Percentiles rank a stretch among this genome's conserved stretches.
Evolutionary conservation across 2,329 filamentous ascomycete species (phyloP).

Genomic region (Penicillium glabrum): DNA sequence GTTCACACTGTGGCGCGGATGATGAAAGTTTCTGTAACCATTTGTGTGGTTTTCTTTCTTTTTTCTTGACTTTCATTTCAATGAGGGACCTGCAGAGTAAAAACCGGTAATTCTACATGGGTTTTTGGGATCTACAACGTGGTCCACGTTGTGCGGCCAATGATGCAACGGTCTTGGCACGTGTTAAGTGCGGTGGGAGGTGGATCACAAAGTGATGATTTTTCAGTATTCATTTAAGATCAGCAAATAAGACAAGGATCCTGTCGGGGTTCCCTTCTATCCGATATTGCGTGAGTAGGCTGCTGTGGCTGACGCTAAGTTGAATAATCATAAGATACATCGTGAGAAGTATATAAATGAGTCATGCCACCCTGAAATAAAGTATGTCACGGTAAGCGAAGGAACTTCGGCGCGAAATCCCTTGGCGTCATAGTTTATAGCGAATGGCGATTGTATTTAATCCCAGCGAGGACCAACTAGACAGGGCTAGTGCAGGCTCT

Average conservation of each 20-base stretch:
- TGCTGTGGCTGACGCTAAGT: too few species aligned
- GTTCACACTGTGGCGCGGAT: background rate
- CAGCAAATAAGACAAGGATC: background rate
- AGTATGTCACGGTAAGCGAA: background rate
- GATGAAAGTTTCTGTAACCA: background rate
- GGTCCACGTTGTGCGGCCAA: background rate
- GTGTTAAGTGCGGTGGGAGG: background rate
- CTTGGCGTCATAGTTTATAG: background rate
- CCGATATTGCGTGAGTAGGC: background rate
- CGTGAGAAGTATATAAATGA: background rate
- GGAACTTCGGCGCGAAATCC: background rate
- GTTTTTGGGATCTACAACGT: background rate
- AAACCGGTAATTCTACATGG: background rate
- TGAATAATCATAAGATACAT: background rate
- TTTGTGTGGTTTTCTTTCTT: background rate
- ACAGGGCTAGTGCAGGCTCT: background rate
- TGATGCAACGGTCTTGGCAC: slow-evolving; percentile 6
- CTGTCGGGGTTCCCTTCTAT: background rate
- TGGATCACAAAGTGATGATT: background rate
- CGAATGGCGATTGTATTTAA: background rate
- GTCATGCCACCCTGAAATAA: background rate
- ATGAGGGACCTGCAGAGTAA: background rate
- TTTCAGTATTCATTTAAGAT: background rate
- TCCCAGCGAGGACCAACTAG: background rate
- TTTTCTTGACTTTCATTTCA: background rate